These are phyloP conservation scores for Colletotrichum filicis DNA, from an alignment of 2,329 filamentous ascomycete species.

Conservation along the genomic window DNA sequence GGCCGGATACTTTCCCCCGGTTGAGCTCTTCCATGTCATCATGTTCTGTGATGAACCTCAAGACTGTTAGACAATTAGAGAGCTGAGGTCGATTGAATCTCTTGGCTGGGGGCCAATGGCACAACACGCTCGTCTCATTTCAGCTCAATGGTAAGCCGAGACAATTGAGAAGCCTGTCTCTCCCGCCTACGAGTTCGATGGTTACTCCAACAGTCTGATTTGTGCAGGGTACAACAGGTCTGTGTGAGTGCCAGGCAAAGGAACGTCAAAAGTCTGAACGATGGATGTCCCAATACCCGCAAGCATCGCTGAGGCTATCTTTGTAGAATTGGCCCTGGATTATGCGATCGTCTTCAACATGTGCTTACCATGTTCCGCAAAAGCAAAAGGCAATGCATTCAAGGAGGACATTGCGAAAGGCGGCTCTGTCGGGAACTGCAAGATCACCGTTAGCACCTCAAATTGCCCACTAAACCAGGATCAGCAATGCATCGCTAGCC, in stretches of 20 bases:
- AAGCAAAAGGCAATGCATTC: not conserved
- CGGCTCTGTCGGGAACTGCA: not conserved
- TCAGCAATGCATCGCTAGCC: not conserved
- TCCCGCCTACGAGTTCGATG: slow-evolving; percentile 3
- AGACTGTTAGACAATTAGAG: not conserved
- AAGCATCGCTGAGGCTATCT: not conserved
- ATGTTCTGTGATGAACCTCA: not conserved
- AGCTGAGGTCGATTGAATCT: slow-evolving; percentile 11
- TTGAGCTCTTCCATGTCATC: not conserved
- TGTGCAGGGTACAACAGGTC: not conserved
- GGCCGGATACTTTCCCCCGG: not conserved
- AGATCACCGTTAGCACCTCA: not conserved
- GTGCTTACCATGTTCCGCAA: not conserved
- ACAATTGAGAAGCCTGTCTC: not conserved
- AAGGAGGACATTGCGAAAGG: not conserved
- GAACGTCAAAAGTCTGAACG: not conserved
- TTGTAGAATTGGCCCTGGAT: not conserved
- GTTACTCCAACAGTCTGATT: not conserved
- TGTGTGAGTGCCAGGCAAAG: not conserved
- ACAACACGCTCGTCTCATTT: not conserved
- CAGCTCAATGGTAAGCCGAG: not conserved
- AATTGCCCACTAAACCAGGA: not conserved
- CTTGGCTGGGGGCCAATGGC: not conserved
- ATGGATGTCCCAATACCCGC: not conserved
- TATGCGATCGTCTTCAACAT: not conserved